These are phyloP conservation scores for Pyrus pyrifolia DNA, from an alignment of 306 rosid genomes.

Conservation along the genomic window DNA sequence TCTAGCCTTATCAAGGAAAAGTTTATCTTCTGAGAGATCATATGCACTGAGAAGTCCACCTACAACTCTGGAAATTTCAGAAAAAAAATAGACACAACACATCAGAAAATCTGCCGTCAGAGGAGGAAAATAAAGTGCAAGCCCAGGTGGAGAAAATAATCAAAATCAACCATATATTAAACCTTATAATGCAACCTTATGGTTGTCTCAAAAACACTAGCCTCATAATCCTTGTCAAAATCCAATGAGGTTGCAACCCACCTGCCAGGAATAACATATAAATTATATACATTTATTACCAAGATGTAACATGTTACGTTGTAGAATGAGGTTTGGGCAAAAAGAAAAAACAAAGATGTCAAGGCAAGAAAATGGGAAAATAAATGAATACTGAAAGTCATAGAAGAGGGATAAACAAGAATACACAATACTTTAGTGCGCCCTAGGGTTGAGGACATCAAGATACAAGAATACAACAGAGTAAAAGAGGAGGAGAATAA, in stretches of 20 bases:
- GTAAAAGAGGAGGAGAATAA: not conserved
- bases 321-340: not conserved
- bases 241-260: slow-evolving; percentile 84
- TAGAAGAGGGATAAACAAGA: not conserved
- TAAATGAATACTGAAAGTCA: not conserved
- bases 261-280: slow-evolving; percentile 42
- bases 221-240: slow-evolving; percentile 92
- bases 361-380: not conserved
- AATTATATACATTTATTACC: not conserved
- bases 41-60: slow-evolving; percentile 98
- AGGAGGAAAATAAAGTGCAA: not conserved
- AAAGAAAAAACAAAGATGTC: not conserved
- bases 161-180: slow-evolving; percentile 57
- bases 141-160: slow-evolving; percentile 18
- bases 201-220: slow-evolving; percentile 99
- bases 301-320: not conserved
- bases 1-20: slow-evolving; percentile 84
- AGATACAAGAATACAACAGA: not conserved
- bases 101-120: slow-evolving; percentile 4
- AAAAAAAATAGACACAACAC: slow-evolving; percentile 18
- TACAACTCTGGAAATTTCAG: slow-evolving; percentile 69
- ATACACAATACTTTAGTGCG: not conserved
- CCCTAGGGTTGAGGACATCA: not conserved
- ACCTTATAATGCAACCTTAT: slow-evolving; percentile 96
- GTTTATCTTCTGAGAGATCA: slow-evolving; percentile 85